These are phyloP conservation scores for Rhizoctonia solani DNA, from an alignment of 1,284 basidiomycete species.

Conservation along the genomic window DNA sequence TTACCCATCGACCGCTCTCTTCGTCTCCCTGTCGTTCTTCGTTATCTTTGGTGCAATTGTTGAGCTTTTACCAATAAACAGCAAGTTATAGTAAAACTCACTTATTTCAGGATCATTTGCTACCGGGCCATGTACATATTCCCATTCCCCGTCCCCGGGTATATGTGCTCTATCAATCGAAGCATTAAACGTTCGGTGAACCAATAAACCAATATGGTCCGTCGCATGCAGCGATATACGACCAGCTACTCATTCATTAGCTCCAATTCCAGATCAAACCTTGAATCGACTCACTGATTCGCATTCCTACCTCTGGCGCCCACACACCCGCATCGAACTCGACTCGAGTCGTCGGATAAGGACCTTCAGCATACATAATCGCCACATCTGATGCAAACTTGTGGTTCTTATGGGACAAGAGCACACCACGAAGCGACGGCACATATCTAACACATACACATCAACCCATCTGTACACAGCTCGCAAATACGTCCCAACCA, in stretches of 20 bases:
- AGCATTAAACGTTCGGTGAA: conserved; percentile 95
- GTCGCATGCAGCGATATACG: conserved; percentile 90
- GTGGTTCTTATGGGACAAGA: conserved; percentile 83
- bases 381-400: conserved; percentile 71
- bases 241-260: conserved; percentile 59
- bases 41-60: conserved; percentile 43
- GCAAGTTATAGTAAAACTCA: conserved; percentile 46
- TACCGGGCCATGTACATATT: conserved; percentile 82
- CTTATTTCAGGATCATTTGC: conserved; percentile 77
- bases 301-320: conserved; percentile 86
- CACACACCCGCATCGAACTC: conserved; percentile 86
- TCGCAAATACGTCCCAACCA: too few species aligned
- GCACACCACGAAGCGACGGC: conserved; percentile 82
- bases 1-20: conserved; percentile 79
- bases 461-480: too few species aligned
- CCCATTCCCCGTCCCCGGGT: conserved; percentile 70
- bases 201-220: conserved; percentile 89
- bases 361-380: conserved; percentile 80
- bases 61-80: conserved; percentile 39
- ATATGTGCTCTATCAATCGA: conserved; percentile 95
- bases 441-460: conserved; percentile 67
- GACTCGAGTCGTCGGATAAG: conserved; percentile 78
- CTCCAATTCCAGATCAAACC: too few species aligned
- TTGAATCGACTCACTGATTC: conserved; percentile 76
- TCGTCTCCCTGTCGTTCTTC: conserved; percentile 46